Evolutionary conservation across 495 filamentous ascomycete species (phyloP).

Genomic region (Patellaria atrata): DNA sequence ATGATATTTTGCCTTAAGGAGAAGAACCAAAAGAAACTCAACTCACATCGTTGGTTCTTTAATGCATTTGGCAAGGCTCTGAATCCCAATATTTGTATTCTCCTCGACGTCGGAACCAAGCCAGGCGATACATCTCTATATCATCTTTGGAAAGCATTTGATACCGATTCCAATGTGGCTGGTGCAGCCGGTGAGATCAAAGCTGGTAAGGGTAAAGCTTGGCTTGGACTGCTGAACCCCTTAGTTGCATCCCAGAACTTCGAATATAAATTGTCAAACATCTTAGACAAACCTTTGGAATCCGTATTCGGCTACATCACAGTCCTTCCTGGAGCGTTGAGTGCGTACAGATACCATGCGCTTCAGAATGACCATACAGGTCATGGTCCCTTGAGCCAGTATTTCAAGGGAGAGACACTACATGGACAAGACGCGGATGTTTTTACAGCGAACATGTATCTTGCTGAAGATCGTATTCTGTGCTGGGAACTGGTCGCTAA

Average conservation of each 20-base stretch:
- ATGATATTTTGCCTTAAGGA: slow-evolving; percentile 99
- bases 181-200: slow-evolving; percentile 96
- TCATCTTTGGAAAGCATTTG: slow-evolving; percentile 97
- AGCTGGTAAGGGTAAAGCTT: slow-evolving; percentile 78
- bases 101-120: slow-evolving; percentile 90
- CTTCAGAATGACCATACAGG: slow-evolving; percentile 94
- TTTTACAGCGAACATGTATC: slow-evolving; percentile 98
- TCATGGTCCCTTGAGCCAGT: slow-evolving; percentile 90
- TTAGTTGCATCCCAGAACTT: slow-evolving; percentile 96
- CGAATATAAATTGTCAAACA: slow-evolving; percentile 99
- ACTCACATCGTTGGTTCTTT: slow-evolving; percentile 99
- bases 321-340: slow-evolving; percentile 85
- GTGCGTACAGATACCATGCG: slow-evolving; percentile 91
- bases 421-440: slow-evolving; percentile 96
- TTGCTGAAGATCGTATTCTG: slow-evolving; percentile 95
- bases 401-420: slow-evolving; percentile 97
- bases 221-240: slow-evolving; percentile 76
- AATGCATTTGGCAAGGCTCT: slow-evolving; percentile 91
- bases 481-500: slow-evolving; percentile 99
- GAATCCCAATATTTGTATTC: slow-evolving; percentile 89
- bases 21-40: slow-evolving; percentile 94
- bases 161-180: slow-evolving; percentile 89
- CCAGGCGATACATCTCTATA: slow-evolving; percentile 81
- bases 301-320: slow-evolving; percentile 98
- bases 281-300: slow-evolving; percentile 93